Evolutionary conservation across 768 basidiomycete species (phyloP).

Genomic region (Phaeotremella fagi): DNA sequence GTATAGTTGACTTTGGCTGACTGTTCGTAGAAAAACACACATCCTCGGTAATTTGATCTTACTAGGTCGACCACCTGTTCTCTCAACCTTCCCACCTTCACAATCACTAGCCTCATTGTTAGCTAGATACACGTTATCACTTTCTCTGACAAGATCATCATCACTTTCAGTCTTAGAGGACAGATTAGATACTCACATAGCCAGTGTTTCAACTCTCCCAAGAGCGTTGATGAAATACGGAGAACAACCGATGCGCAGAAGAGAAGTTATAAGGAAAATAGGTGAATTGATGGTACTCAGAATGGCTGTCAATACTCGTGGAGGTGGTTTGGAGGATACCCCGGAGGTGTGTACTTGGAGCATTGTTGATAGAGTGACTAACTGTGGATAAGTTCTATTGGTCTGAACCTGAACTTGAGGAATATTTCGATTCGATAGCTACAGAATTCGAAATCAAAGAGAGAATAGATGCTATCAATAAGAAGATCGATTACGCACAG

Average conservation of each 20-base stretch:
- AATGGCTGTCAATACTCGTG: slow-evolving; percentile 74
- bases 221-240: slow-evolving; percentile 71
- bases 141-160: slow-evolving; percentile 84
- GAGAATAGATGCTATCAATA: slow-evolving; percentile 75
- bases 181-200: slow-evolving; percentile 74
- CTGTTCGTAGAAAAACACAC: slow-evolving; percentile 65
- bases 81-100: slow-evolving; percentile 54
- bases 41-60: slow-evolving; percentile 89
- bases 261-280: slow-evolving; percentile 82
- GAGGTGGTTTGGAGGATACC: slow-evolving; percentile 47
- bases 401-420: slow-evolving; percentile 86
- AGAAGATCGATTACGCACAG: slow-evolving; percentile 62
- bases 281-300: slow-evolving; percentile 87
- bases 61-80: slow-evolving; percentile 63
- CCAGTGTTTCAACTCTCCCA: slow-evolving; percentile 74
- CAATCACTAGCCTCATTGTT: slow-evolving; percentile 65
- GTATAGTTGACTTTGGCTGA: too few species aligned
- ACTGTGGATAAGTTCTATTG: slow-evolving; percentile 71
- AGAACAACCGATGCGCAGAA: slow-evolving; percentile 73
- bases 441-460: slow-evolving; percentile 79
- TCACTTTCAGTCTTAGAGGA: slow-evolving; percentile 81
- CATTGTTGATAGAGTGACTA: background rate
- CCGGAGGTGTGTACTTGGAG: slow-evolving; percentile 40
- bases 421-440: slow-evolving; percentile 77
- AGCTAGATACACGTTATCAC: slow-evolving; percentile 85